phyloP scores from a whole-genome alignment of 352 stramenopile genomes.

The Albugo candida region DNA sequence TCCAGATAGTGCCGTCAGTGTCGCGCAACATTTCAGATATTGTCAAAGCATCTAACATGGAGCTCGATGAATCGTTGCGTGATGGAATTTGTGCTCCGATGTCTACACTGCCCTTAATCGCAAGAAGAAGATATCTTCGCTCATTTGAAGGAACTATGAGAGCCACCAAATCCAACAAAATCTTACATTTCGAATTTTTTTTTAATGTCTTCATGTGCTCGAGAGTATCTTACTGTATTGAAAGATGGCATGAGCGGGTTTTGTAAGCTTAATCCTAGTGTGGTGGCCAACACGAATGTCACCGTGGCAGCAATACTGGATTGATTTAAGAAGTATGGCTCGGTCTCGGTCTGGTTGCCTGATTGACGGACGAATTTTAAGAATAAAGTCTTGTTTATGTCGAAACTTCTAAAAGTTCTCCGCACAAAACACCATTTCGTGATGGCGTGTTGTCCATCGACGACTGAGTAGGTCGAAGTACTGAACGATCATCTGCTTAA shows the following conservation, averaged over 20 bases:
- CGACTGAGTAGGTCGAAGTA: neutral
- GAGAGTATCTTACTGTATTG: conserved; percentile 10
- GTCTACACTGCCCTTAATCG: conserved; percentile 1
- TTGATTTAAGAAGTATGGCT: neutral
- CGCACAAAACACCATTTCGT: neutral
- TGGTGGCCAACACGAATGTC: neutral
- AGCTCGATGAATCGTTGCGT: too few species aligned
- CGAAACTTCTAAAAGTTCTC: neutral
- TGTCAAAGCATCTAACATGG: too few species aligned
- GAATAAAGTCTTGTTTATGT: neutral
- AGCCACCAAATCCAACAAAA: conserved; percentile 15
- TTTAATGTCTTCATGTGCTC: conserved; percentile 1
- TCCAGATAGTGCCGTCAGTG: too few species aligned
- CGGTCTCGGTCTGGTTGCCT: neutral
- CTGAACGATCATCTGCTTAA: neutral
- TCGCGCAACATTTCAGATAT: too few species aligned
- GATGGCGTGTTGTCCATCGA: neutral
- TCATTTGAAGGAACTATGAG: conserved; percentile 9
- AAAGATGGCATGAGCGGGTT: conserved; percentile 18
- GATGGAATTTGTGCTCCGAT: neutral
- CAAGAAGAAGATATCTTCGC: conserved; percentile 3
- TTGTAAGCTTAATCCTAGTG: conserved; percentile 8
- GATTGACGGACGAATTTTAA: neutral
- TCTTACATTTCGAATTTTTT: conserved; percentile 24
- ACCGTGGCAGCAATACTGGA: neutral